phyloP scores from a whole-genome alignment of 108 stramenopile genomes.

The Licmophora abbreviata region DNA sequence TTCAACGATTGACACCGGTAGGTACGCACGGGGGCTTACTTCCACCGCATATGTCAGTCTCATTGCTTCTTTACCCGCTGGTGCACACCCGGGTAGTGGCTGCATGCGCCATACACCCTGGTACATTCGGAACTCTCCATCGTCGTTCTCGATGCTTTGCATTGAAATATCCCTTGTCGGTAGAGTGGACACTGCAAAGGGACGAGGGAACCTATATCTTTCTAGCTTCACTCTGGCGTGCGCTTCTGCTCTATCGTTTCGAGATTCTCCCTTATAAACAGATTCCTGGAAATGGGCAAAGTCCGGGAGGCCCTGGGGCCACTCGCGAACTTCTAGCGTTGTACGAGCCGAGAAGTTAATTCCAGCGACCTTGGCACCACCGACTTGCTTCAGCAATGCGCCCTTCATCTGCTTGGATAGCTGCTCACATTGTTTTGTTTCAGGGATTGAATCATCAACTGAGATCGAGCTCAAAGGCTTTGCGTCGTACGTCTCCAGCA shows the following conservation, averaged over 20 bases:
- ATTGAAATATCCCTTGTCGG: slow-evolving; percentile 83
- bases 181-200: slow-evolving; percentile 62
- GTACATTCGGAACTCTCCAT: slow-evolving; percentile 87
- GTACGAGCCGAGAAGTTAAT: slow-evolving; percentile 79
- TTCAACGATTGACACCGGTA: slow-evolving; percentile 82
- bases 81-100: slow-evolving; percentile 74
- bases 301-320: slow-evolving; percentile 78
- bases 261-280: slow-evolving; percentile 54
- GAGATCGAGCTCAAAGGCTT: too few relatives aligned
- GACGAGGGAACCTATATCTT: slow-evolving; percentile 77
- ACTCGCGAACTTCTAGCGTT: slow-evolving; percentile 78
- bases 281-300: slow-evolving; percentile 67
- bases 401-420: slow-evolving; percentile 60
- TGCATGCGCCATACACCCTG: slow-evolving; percentile 93
- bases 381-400: slow-evolving; percentile 68
- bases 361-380: slow-evolving; percentile 83
- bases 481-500: slow-evolving; percentile 47
- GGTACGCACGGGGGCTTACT: slow-evolving; percentile 72
- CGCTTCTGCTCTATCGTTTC: slow-evolving; percentile 43
- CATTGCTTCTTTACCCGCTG: slow-evolving; percentile 64
- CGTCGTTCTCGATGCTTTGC: slow-evolving; percentile 75
- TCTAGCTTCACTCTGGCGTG: slow-evolving; percentile 31
- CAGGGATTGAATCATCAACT: slow-evolving; percentile 14
- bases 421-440: slow-evolving; percentile 47
- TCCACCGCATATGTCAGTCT: slow-evolving; percentile 88